A percentile compares a stretch with the other conserved stretches of the same genome.
These are phyloP conservation scores for Dinochytrium kinnereticum DNA, from an alignment of 371 early-diverging fungal species.

Conservation along the genomic window DNA sequence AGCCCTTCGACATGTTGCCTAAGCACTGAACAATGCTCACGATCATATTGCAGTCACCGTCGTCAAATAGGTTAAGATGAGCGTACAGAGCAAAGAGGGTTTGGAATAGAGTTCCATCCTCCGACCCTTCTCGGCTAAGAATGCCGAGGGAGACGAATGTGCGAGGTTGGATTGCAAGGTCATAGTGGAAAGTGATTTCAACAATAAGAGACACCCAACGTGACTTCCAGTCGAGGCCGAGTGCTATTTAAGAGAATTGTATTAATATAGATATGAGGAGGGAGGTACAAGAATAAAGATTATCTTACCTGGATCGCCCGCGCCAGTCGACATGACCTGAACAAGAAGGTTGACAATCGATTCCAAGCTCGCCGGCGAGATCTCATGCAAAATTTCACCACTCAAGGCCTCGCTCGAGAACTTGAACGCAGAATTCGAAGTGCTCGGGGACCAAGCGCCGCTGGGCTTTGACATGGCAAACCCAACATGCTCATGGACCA, in stretches of 20 bases:
- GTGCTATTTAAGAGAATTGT: conserved; percentile 25
- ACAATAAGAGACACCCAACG: conserved; percentile 92
- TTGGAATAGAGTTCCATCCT: conserved; percentile 74
- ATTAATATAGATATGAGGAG: conserved; percentile 41
- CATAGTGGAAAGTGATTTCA: conserved; percentile 90
- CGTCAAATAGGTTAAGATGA: conserved; percentile 82
- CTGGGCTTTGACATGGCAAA: conserved; percentile 11
- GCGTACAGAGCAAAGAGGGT: conserved; percentile 86
- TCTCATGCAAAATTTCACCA: conserved; percentile 69
- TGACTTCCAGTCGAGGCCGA: conserved; percentile 73
- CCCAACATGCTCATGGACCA: conserved; percentile 19
- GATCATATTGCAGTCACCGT: conserved; percentile 67
- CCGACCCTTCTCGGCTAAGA: conserved; percentile 84
- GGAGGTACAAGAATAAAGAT: conserved; percentile 39
- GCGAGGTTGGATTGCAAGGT: conserved; percentile 91
- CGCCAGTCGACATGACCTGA: conserved; percentile 78
- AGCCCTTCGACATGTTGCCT: conserved; percentile 81
- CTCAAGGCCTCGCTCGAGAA: conserved; percentile 66
- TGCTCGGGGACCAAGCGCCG: conserved; percentile 21
- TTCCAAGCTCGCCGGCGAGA: conserved; percentile 77
- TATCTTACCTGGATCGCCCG: conserved; percentile 70
- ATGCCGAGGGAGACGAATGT: conserved; percentile 91
- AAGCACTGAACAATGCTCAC: conserved; percentile 89
- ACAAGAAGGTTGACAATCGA: conserved; percentile 78
- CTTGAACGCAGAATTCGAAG: conserved; percentile 73